Conservation (phyloP, 176 grass and related monocot species). For the Aegilops tauschii region DNA sequence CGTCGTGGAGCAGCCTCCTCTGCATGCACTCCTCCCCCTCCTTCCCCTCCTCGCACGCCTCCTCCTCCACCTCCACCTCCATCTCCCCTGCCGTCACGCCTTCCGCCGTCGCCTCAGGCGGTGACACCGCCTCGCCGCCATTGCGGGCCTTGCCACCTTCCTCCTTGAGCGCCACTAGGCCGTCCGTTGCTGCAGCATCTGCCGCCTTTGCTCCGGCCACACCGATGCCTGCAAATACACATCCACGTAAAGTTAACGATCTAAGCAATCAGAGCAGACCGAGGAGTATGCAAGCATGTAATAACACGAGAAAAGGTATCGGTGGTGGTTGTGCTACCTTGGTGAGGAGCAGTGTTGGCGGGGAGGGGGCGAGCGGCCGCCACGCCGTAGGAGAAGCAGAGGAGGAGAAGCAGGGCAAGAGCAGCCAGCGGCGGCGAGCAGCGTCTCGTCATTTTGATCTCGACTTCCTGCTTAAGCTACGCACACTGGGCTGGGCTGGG, state of each 20-base stretch:
- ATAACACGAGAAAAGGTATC: background rate
- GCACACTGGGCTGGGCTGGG: background rate
- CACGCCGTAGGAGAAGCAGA: background rate
- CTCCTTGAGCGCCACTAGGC: background rate
- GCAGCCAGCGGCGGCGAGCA: background rate
- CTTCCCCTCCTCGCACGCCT: conserved; percentile 16
- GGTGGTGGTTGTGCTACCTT: background rate
- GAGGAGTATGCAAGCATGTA: too few species aligned
- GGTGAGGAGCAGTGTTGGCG: background rate
- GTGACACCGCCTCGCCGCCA: background rate
- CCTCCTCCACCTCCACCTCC: background rate
- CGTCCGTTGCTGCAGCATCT: background rate
- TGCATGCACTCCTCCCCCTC: conserved; percentile 32
- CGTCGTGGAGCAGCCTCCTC: conserved; percentile 55
- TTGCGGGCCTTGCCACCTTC: background rate
- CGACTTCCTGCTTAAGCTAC: background rate
- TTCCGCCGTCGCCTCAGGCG: background rate
- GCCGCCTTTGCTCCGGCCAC: background rate
- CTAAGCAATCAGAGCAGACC: background rate
- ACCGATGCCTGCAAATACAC: background rate
- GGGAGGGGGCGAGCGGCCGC: conserved; percentile 8
- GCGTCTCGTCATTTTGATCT: background rate
- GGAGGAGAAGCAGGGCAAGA: conserved; percentile 29
- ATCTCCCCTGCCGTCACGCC: background rate
- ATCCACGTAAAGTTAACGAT: background rate